phyloP scores from a whole-genome alignment of 2,329 filamentous ascomycete species.

The Neofusicoccum parvum region DNA sequence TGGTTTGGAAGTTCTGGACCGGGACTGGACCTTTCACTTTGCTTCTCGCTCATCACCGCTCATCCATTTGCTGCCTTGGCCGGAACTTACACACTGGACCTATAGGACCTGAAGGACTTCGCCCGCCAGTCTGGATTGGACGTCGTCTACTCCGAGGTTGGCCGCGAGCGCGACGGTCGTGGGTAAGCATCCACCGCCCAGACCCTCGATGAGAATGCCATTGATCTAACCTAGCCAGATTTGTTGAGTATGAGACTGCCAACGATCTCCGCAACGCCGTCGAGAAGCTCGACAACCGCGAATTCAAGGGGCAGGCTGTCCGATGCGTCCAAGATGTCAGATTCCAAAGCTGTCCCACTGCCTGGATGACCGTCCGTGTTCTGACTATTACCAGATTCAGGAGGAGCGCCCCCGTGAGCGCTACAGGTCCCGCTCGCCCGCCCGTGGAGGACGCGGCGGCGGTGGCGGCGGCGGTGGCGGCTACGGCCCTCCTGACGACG shows the following conservation, averaged over 20 bases:
- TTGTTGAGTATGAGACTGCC: slow-evolving; percentile 96
- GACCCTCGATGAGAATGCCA: background rate
- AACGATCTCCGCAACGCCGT: slow-evolving; percentile 87
- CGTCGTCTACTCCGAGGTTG: slow-evolving; percentile 96
- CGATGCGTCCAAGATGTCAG: slow-evolving; percentile 83
- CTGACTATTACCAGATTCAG: slow-evolving; percentile 31
- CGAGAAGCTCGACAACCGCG: slow-evolving; percentile 88
- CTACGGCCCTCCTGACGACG: slow-evolving; percentile 61
- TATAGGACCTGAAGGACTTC: slow-evolving; percentile 99
- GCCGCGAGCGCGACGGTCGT: slow-evolving; percentile 86
- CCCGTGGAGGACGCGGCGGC: slow-evolving; percentile 64
- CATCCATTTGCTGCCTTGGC: slow-evolving; percentile 36
- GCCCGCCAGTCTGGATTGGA: slow-evolving; percentile 94
- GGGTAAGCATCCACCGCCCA: slow-evolving; percentile 63
- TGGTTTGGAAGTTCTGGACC: slow-evolving; percentile 21
- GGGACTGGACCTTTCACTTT: slow-evolving; percentile 19
- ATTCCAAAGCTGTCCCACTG: slow-evolving; percentile 39
- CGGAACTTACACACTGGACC: slow-evolving; percentile 73
- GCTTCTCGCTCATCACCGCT: slow-evolving; percentile 32
- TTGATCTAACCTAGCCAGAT: slow-evolving; percentile 57
- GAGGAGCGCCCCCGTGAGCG: slow-evolving; percentile 74
- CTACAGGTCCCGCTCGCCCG: slow-evolving; percentile 74
- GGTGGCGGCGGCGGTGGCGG: slow-evolving; percentile 50
- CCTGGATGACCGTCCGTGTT: slow-evolving; percentile 34
- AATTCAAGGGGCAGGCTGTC: slow-evolving; percentile 89